Evolutionary conservation across 305 asterid genomes (phyloP), one percentile per base, ranked within the genome.

Genomic region (Solanum hybrid): DNA sequence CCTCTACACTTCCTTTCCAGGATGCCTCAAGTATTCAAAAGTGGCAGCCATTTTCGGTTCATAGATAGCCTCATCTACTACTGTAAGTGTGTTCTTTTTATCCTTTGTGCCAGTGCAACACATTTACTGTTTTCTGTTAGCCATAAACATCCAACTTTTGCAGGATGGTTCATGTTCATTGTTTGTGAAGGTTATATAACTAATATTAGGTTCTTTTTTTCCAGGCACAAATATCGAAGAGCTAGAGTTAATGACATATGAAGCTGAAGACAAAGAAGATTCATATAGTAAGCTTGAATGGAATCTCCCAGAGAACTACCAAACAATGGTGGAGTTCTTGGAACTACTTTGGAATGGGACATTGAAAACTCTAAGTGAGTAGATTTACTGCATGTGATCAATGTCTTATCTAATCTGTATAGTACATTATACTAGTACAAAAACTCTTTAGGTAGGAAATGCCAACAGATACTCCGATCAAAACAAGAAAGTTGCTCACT

Each of bases 21-120:
- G 87, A 92, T 92, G 92, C 95, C 94, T 46, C 92, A 89, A 83
- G 91, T 88, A 29, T 93, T 93, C 90, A 40, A 13, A 87, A 93
- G 95, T 92, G 90, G 94, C 87, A 92, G 36, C 86, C 86, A 86
- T 33, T 64, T 92, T 22, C 88, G 94, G 86, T 33, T 82, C 71
- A 85, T 37, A 61, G 93, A 92, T 89, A 88, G 89, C 67, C 8
- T 92, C 26, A 88, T 93, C 86, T 92, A 91, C 90, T 84, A 35
- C 33, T 90, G 94, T 92, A 91, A 88, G 81, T 71, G 18, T 10
- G 42, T 14, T 79, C 86, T 37, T 29, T 37, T 37, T 37, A 78
- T 78, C 31, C 86, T 79, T 36, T 36, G 33, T 36, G 20, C 39
- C 61, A 79, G 64, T 24, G 34, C 18, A 79, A 36, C 31, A 34